Evolutionary conservation across 352 stramenopile species (phyloP), one percentile per base, ranked within the genome.

Genomic region (Peronosclerospora sorghi): DNA sequence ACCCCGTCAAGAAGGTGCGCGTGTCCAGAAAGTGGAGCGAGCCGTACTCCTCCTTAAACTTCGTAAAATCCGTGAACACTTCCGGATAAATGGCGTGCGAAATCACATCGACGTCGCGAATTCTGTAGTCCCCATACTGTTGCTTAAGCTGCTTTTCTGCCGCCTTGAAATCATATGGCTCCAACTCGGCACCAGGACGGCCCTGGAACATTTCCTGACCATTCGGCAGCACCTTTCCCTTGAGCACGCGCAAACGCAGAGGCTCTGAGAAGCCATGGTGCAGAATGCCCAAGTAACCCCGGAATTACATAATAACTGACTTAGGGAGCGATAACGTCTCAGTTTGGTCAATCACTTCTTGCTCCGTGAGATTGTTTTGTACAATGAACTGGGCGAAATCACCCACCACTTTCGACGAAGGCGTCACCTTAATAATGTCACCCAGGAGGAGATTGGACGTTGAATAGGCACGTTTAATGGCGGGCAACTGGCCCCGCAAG

Each of bases 361-460:
- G 65, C 48, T 97, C 93, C 14, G 90, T 96, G 20, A 98, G 61
- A 28, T 98, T 92, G 73, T 99, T 98, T 45, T 97, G 86, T 41
- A 99, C 94, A 50, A 99, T 96, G 65, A 98, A 98, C 68, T 98
- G 94, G 17, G 96, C 96, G 48, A 99, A 81, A 69, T 99, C 96
- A 34, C 96, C 96, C 27, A 97, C 93, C 12, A 98, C 94, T 81
- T 99, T 98, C 34, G 78, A 96, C 24, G 86, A 97, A 40, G 96
- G 95, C 20, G 96, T 99, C 17, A 99, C 83, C 78, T 99, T 99
- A 54, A 98, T 96, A 59, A 99, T 98, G 57, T 98, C 94, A 23
- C 94, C 94, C 23, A 97, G 73, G 45, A 98, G 64, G 26, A 80
- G 61, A 73, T 98, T 98, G n/a, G 92, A 93, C 4, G 77, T 85